A percentile compares a stretch with the other conserved stretches of the same genome.
These are phyloP conservation scores for Endothia cerciana DNA, from an alignment of 2,329 filamentous ascomycete species.

Conservation along the genomic window DNA sequence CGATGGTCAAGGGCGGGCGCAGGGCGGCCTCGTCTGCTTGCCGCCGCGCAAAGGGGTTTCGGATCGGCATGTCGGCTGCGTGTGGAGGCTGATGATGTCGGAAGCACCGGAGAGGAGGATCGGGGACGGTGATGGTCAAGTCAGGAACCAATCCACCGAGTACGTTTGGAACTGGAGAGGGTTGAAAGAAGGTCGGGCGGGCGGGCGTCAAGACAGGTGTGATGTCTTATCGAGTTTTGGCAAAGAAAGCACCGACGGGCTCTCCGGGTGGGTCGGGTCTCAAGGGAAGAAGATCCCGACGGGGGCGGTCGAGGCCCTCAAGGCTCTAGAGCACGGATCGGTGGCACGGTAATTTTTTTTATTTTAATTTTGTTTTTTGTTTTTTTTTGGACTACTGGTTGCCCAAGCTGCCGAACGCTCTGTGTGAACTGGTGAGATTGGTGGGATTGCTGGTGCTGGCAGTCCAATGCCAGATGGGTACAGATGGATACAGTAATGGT, in stretches of 20 bases:
- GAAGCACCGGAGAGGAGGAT: neutral
- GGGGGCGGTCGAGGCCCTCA: neutral
- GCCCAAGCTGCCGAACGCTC: neutral
- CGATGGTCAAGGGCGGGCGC: constrained; percentile 43
- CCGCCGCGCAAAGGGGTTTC: constrained; percentile 71
- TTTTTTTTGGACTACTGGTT: neutral
- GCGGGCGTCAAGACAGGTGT: neutral
- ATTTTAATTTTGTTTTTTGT: too few species aligned
- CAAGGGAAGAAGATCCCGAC: neutral
- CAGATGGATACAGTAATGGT: neutral
- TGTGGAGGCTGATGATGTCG: neutral
- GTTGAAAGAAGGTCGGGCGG: neutral
- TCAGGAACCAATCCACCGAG: neutral
- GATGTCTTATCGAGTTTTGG: neutral
- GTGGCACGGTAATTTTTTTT: too few species aligned
- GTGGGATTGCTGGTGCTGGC: neutral
- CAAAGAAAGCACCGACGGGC: neutral
- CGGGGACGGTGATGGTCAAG: neutral
- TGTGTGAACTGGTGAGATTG: neutral
- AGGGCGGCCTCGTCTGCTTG: constrained; percentile 60
- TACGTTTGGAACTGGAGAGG: neutral
- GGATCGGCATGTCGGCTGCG: constrained; percentile 63
- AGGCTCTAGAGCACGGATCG: neutral
- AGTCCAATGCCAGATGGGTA: neutral
- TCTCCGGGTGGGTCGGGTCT: neutral